Base-by-base conservation (phyloP, 2,329 filamentous ascomycete genomes). In the Phyllachora maydis region DNA sequence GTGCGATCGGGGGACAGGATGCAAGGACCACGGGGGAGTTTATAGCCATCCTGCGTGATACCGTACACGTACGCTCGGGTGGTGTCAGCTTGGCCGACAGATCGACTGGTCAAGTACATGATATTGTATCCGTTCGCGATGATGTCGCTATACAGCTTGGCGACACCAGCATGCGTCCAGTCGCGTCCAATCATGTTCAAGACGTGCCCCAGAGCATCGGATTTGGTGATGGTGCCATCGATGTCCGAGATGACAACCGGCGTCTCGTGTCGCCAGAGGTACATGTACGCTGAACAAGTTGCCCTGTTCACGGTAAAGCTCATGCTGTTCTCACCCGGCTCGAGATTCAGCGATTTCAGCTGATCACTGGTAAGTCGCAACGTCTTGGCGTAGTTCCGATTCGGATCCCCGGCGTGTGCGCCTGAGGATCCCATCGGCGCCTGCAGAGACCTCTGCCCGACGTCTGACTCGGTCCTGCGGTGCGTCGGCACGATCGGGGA, bases 201-300 rank as follows among this genome's bases (percentile, higher is more conserved):
- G 20, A 98, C 79, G 40, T 98, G 88, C 9, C 88, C 88, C 9
- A 92, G 56, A 10, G 82, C 83, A 49, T 93, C 83, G 3, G 83
- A 92, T 52, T 98, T 98, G 28, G 88, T 98, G 38, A 98, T 98
- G 12, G 88, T 98, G 24, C 88, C 88, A 47, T 98, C 88, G 39
- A 98, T 95, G 46, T 98, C 88, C 1, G 85, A 95, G 32, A 98
- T 93, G 22, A 98, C 83, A 26, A 98, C 85, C 0, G 88, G 90
- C 0, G 76, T 75, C 37, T 90, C 76, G 39, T 85, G 69, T 34
- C 68, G 73, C 90, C 88, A 98, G 29, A 91, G 65, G 44, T 82
- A 98, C 71, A 98, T 90, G 37, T 69, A 76, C 9, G 85, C 88
- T 24, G 70, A 70, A 49, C 88, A 98, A 0, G 81, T 93, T 5